A percentile compares a stretch with the other conserved stretches of the same genome.
Evolutionary conservation across 2,329 filamentous ascomycete species (phyloP).

Genomic region (Balansia obtecta): DNA sequence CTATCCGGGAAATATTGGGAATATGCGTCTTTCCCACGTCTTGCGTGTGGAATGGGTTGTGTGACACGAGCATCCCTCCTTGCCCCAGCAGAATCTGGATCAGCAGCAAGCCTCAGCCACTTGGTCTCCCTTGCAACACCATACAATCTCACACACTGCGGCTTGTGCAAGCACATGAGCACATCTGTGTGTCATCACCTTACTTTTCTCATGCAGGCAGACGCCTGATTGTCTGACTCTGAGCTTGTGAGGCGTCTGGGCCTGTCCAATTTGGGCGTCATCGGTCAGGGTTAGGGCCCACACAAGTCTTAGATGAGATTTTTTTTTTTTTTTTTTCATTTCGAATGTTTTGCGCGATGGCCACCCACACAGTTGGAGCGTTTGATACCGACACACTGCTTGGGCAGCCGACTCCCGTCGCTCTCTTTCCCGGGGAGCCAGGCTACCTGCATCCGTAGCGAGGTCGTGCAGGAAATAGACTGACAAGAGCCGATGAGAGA

Average conservation of each 20-base stretch:
- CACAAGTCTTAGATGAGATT: no score
- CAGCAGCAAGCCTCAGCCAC: no score
- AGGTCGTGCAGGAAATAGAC: background rate
- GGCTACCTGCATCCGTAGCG: background rate
- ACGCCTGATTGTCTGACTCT: background rate
- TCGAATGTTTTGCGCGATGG: no score
- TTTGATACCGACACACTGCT: background rate
- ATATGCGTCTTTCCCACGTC: no score
- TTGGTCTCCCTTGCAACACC: background rate
- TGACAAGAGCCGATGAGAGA: background rate
- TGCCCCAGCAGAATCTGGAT: background rate
- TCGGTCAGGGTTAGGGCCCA: no score
- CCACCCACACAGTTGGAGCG: no score
- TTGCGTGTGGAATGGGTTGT: background rate
- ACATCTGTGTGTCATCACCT: background rate
- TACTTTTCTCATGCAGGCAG: constrained; percentile 1
- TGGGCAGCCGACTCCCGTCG: background rate
- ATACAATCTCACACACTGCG: background rate
- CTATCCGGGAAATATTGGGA: no score
- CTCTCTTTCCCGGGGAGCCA: constrained; percentile 1
- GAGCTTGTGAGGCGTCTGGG: no score
- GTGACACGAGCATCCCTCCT: background rate
- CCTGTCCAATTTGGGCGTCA: no score
- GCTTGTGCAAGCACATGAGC: background rate
- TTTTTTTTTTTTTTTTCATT: no score